A percentile compares a stretch with the other conserved stretches of the same genome.
Evolutionary conservation across 176 grass and related monocot genomes (phyloP).

Genomic region (Carex scoparia): DNA sequence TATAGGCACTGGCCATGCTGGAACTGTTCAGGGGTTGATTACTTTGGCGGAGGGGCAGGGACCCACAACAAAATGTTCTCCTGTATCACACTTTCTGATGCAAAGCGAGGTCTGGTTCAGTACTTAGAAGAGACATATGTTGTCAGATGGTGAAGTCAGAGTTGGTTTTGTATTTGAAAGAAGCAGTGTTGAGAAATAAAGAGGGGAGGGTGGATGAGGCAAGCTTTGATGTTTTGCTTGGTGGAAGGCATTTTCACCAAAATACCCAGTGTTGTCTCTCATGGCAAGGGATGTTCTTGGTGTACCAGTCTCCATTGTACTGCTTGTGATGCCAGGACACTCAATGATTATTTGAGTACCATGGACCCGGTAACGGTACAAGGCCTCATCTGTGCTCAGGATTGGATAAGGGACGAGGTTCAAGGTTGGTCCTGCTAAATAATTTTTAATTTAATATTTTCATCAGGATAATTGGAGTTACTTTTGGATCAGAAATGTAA

Average conservation of each 20-base stretch:
- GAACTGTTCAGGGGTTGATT: conserved; percentile 26
- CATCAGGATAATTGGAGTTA: background rate
- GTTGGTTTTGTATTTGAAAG: conserved; percentile 92
- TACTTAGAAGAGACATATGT: conserved; percentile 92
- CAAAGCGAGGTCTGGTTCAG: conserved; percentile 82
- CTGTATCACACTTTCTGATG: conserved; percentile 85
- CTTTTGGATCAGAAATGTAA: background rate
- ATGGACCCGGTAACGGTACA: conserved; percentile 68
- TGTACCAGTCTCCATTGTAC: conserved; percentile 80
- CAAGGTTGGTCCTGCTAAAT: conserved; percentile 34
- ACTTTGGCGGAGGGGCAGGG: conserved; percentile 27
- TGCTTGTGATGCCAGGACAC: conserved; percentile 57
- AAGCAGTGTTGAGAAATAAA: conserved; percentile 80
- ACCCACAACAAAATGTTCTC: conserved; percentile 60
- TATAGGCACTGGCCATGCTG: conserved; percentile 38
- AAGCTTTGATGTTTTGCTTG: conserved; percentile 82
- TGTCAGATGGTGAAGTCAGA: conserved; percentile 82
- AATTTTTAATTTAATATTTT: too few species aligned
- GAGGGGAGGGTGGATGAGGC: conserved; percentile 49
- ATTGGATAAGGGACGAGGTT: conserved; percentile 75
- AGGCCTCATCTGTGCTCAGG: conserved; percentile 83
- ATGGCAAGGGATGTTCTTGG: conserved; percentile 90
- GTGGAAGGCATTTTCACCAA: conserved; percentile 92
- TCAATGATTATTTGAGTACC: conserved; percentile 89
- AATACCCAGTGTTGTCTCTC: conserved; percentile 84